Percentiles rank a stretch among this genome's conserved stretches.
Conservation (phyloP, 164 flowering plant genomes). For the Magnolia sinica region DNA sequence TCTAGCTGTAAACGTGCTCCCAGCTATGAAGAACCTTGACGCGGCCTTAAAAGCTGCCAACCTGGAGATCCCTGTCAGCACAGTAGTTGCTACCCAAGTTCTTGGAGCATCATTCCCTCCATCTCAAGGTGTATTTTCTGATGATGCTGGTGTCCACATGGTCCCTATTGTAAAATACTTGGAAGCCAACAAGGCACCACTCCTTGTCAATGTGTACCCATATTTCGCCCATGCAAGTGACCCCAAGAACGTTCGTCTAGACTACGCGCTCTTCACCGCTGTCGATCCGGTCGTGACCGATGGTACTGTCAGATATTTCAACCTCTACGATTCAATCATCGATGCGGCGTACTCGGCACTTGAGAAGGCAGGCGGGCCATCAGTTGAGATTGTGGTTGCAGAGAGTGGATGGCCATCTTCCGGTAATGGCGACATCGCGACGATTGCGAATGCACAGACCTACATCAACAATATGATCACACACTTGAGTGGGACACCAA, state of each 20-base stretch:
- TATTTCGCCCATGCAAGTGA: conserved; percentile 8
- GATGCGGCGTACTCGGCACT: conserved; percentile 10
- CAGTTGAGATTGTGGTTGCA: conserved; percentile 1
- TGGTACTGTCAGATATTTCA: conserved; percentile 4
- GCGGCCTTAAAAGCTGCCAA: conserved; percentile 4
- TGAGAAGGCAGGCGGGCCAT: conserved; percentile 9
- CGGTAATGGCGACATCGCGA: conserved; percentile 7
- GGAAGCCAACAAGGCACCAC: conserved; percentile 1
- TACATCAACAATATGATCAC: conserved; percentile 8
- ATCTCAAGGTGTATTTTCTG: conserved; percentile 12
- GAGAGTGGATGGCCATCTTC: conserved; percentile 21
- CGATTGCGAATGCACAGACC: conserved; percentile 7
- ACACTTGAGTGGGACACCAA: conserved; percentile 8
- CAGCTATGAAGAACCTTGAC: conserved; percentile 7
- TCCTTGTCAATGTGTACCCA: conserved; percentile 18
- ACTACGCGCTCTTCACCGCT: conserved; percentile 12
- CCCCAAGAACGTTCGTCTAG: background rate
- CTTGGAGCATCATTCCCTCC: conserved; percentile 20
- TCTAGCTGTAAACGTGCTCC: conserved; percentile 4
- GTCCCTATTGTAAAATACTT: conserved; percentile 2
- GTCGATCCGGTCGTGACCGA: conserved; percentile 9
- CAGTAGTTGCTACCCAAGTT: background rate
- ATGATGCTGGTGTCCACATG: background rate
- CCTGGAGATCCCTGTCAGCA: conserved; percentile 6
- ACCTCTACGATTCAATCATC: conserved; percentile 9